Evolutionary conservation across 495 filamentous ascomycete genomes (phyloP).

Genomic region (Penicillium pancosmium): DNA sequence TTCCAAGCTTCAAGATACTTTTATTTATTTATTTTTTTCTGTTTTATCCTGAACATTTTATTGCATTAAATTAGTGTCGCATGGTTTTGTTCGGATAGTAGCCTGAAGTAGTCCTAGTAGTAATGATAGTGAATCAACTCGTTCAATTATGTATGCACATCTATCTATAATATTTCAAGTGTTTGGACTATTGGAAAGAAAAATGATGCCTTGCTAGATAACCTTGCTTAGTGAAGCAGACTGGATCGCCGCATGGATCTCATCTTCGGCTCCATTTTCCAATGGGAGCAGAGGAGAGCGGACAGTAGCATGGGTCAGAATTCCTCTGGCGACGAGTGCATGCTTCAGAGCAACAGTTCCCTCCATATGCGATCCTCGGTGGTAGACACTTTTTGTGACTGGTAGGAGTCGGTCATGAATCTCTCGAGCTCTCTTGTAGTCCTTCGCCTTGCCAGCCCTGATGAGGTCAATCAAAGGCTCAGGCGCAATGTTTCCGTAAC

Average conservation of each 20-base stretch:
- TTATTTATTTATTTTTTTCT: too few relatives aligned
- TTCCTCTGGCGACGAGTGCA: conserved; percentile 36
- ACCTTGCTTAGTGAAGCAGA: conserved; percentile 23
- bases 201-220: neutral
- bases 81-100: too few relatives aligned
- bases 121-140: too few relatives aligned
- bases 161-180: too few relatives aligned
- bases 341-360: conserved; percentile 39
- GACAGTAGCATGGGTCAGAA: conserved; percentile 35
- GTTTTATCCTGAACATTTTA: too few relatives aligned
- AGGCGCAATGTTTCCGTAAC: conserved; percentile 41
- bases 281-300: conserved; percentile 33
- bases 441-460: conserved; percentile 36
- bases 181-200: too few relatives aligned
- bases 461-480: conserved; percentile 38
- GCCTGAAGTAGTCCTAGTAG: too few relatives aligned
- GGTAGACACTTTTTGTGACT: conserved; percentile 36
- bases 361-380: conserved; percentile 40
- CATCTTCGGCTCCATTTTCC: conserved; percentile 29
- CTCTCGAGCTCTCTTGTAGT: conserved; percentile 33
- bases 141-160: too few relatives aligned
- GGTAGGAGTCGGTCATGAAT: conserved; percentile 36
- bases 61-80: too few relatives aligned
- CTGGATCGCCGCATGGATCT: conserved; percentile 33
- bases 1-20: too few relatives aligned